Percentiles rank a stretch among this genome's conserved stretches.
phyloP scores from a whole-genome alignment of 2,329 filamentous ascomycete genomes.

The Aspergillus ruber region DNA sequence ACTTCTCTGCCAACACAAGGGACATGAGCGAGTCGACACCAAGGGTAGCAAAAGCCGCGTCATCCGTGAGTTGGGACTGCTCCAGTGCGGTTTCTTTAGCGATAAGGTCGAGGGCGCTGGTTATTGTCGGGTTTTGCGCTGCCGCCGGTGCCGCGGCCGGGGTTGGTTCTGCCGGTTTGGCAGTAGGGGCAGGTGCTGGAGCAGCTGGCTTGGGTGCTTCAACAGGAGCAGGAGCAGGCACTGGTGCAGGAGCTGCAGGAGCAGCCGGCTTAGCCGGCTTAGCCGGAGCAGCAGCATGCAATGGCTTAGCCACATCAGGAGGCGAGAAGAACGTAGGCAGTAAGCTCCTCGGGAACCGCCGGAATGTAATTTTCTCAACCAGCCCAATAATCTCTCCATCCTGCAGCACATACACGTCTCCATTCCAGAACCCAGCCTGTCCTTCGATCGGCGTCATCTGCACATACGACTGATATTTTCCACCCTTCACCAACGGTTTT shows the following conservation, averaged over 20 bases:
- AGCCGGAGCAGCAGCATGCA: background rate
- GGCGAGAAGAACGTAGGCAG: constrained; percentile 15
- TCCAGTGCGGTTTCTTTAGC: constrained; percentile 22
- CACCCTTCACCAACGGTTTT: constrained; percentile 17
- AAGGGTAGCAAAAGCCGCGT: constrained; percentile 21
- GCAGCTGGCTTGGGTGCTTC: background rate
- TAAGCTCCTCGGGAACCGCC: constrained; percentile 17
- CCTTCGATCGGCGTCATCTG: constrained; percentile 23
- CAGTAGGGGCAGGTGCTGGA: background rate
- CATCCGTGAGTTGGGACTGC: constrained; percentile 15
- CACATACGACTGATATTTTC: constrained; percentile 26
- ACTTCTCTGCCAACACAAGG: constrained; percentile 28
- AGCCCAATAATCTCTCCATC: constrained; percentile 27
- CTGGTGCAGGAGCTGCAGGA: background rate
- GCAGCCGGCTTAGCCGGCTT: background rate
- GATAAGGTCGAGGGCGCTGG: constrained; percentile 19
- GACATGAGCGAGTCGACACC: constrained; percentile 34
- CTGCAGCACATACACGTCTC: constrained; percentile 37
- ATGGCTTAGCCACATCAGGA: background rate
- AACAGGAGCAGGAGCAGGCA: background rate
- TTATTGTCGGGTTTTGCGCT: constrained; percentile 1
- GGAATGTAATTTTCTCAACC: constrained; percentile 30
- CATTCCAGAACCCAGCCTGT: constrained; percentile 26
- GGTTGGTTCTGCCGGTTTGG: background rate
- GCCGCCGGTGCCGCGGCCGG: background rate